These are phyloP conservation scores for Usnea hakonensis DNA, from an alignment of 495 filamentous ascomycete genomes.

Conservation along the genomic window DNA sequence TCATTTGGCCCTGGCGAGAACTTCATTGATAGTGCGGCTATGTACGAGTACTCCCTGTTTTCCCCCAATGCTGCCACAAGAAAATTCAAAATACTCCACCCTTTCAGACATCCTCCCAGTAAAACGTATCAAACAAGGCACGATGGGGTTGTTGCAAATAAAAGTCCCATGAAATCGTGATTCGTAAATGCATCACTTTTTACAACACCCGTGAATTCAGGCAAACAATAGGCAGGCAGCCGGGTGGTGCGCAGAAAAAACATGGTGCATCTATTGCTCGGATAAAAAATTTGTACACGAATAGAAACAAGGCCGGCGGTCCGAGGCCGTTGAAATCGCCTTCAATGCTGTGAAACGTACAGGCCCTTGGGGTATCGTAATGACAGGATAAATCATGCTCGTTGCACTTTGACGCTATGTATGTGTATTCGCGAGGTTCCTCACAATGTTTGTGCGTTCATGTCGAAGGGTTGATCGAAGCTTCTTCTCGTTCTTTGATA, in stretches of 20 bases:
- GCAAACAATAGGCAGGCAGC: background rate
- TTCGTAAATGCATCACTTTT: background rate
- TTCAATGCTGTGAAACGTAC: conserved; percentile 6
- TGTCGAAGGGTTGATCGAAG: conserved; percentile 39
- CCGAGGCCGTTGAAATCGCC: background rate
- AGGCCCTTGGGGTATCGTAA: conserved; percentile 10
- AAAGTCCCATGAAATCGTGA: background rate
- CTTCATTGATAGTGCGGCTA: background rate
- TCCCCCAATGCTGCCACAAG: background rate
- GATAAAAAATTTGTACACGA: conserved; percentile 8
- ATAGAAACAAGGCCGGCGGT: background rate
- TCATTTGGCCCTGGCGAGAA: background rate
- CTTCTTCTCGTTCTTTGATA: conserved; percentile 64
- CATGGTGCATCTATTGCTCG: background rate
- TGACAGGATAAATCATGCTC: conserved; percentile 6
- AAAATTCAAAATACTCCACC: background rate
- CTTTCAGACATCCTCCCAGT: background rate
- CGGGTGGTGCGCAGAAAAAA: background rate
- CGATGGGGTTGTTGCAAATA: background rate
- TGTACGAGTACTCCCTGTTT: background rate
- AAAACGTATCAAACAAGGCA: background rate
- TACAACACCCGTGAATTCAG: background rate
- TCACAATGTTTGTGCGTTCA: background rate
- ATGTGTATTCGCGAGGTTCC: background rate
- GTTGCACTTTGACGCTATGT: conserved; percentile 1